Conservation (phyloP, 2,329 filamentous ascomycete species). For the Penicillium corylophilum region DNA sequence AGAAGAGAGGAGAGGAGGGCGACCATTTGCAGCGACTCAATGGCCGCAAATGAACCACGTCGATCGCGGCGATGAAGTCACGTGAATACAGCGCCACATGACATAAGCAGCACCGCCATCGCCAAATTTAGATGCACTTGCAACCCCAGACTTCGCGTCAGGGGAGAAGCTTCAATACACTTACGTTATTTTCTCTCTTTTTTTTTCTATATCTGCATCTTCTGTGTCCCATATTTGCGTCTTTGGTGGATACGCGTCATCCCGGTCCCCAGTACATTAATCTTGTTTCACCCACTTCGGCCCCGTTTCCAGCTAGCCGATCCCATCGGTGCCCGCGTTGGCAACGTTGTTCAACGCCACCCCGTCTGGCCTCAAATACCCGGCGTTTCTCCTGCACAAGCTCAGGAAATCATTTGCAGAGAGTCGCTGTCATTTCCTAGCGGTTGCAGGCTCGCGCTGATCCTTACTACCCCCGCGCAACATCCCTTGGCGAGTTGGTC, state of each 20-base stretch:
- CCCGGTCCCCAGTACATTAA: slow-evolving; percentile 8
- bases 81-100: slow-evolving; percentile 19
- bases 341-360: slow-evolving; percentile 21
- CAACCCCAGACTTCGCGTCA: slow-evolving; percentile 1
- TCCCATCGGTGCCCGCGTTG: slow-evolving; percentile 20
- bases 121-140: slow-evolving; percentile 7
- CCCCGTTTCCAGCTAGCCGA: slow-evolving; percentile 7
- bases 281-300: slow-evolving; percentile 15
- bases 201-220: background rate
- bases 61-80: slow-evolving; percentile 10
- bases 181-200: background rate
- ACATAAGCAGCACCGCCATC: slow-evolving; percentile 13
- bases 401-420: background rate
- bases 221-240: background rate
- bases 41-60: slow-evolving; percentile 18
- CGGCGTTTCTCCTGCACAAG: background rate
- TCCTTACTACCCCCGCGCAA: background rate
- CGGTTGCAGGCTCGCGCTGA: background rate
- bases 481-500: background rate
- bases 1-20: background rate
- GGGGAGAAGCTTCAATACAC: background rate
- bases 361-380: slow-evolving; percentile 9
- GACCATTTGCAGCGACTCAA: background rate
- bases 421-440: background rate
- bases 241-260: slow-evolving; percentile 17